Evolutionary conservation across 306 rosid species (phyloP), one percentile per base, ranked within the genome.

Genomic region (Acacia crassicarpa): DNA sequence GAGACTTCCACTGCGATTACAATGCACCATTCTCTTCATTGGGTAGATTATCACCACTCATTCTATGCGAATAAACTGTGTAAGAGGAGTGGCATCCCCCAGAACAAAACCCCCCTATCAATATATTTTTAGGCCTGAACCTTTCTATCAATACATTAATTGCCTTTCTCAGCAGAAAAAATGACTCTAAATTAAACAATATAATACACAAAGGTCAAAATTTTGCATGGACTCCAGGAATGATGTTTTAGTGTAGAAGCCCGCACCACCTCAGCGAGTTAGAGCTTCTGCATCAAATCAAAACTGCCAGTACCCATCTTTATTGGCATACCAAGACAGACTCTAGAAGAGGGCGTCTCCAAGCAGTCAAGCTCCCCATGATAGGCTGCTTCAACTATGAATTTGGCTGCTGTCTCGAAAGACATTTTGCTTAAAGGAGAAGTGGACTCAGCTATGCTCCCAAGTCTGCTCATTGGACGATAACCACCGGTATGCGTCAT

Each of bases 251-350:
- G 46, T 10, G 23, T 27, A 41, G 58, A 79, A 68, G 46, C 45
- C 62, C 62, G 61, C 22, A 46, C 9, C 70, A 33, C n/a, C 56
- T 9, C 53, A 62, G 78, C 84, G 83, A 91, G 30, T 69, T 89
- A 87, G 23, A 92, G 14, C 78, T 89, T 92, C 80, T 93, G 97
- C 83, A 92, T 78, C 89, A 95, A 81, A 69, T 91, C 99, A 83
- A 88, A 87, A 85, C 90, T 81, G 25, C 97, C 99, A 35, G 98
- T 93, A 27, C 98, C 99, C 82, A 85, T 82, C 86, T 92, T 93
- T 35, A 87, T 92, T 0, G 99, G 97, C 92, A 93, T 85, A 22
- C 99, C 98, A 65, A 95, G 96, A 86, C 98, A 93, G 65, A 95
- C 78, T 84, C 98, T 87, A 44, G 99, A 81, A 53, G 99, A 95